These are phyloP conservation scores for Pharus latifolius DNA, from an alignment of 176 grass and related monocot species.

Conservation along the genomic window DNA sequence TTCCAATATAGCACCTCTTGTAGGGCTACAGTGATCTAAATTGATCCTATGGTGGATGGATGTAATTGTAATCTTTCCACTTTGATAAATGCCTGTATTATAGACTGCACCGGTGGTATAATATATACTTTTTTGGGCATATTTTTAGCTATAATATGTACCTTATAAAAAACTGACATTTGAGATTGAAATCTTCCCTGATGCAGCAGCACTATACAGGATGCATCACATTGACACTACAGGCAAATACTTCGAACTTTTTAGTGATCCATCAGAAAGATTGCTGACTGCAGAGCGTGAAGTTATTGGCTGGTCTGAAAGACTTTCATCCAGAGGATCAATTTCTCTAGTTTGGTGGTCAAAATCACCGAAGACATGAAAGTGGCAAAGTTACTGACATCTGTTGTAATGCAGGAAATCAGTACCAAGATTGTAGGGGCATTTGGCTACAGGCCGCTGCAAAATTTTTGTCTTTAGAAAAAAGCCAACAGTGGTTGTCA, in stretches of 20 bases:
- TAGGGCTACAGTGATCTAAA: slow-evolving; percentile 37
- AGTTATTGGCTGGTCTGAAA: slow-evolving; percentile 13
- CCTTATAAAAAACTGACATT: neutral
- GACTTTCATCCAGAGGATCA: neutral
- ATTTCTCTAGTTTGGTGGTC: neutral
- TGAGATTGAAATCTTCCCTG: neutral
- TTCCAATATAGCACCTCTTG: slow-evolving; percentile 28
- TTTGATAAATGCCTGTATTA: slow-evolving; percentile 58
- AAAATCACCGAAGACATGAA: neutral
- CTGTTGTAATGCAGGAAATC: neutral
- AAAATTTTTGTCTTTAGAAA: too few species aligned
- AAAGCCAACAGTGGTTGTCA: too few species aligned
- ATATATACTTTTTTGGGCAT: slow-evolving; percentile 24
- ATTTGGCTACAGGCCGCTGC: too few species aligned
- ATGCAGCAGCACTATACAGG: neutral
- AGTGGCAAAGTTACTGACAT: neutral
- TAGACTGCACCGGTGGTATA: slow-evolving; percentile 36
- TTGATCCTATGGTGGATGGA: slow-evolving; percentile 53
- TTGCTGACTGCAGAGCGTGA: neutral
- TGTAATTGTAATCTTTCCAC: slow-evolving; percentile 66
- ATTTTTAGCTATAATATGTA: slow-evolving; percentile 15
- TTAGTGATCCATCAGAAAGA: neutral
- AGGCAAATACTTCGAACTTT: neutral
- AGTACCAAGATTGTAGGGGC: neutral
- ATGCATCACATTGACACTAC: neutral